Conservation (phyloP, 164 flowering plant species). For the Vitis amurensis region DNA sequence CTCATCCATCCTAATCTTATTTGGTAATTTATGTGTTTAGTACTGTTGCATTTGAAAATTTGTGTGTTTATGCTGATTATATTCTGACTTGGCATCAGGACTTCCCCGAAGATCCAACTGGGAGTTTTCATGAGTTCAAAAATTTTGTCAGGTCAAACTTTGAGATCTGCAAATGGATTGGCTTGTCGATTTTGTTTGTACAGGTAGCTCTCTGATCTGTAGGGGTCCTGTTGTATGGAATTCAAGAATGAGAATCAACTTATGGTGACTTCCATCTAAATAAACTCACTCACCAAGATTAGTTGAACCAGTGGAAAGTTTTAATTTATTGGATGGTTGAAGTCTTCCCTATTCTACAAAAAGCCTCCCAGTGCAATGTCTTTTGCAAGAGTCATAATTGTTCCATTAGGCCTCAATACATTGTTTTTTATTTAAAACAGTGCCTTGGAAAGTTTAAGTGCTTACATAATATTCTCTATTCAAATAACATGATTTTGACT, state of each 20-base stretch:
- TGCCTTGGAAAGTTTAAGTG: background rate
- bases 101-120: conserved; percentile 77
- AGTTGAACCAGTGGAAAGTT: background rate
- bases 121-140: conserved; percentile 59
- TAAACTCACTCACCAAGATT: background rate
- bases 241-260: background rate
- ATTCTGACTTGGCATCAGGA: conserved; percentile 41
- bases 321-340: too few relatives aligned
- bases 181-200: conserved; percentile 56
- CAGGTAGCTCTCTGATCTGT: conserved; percentile 51
- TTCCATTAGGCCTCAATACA: background rate
- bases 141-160: conserved; percentile 67
- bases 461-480: background rate
- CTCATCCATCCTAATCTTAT: background rate
- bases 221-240: background rate
- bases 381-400: background rate
- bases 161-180: conserved; percentile 82
- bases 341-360: background rate
- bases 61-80: background rate
- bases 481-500: background rate
- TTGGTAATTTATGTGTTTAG: background rate
- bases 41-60: background rate
- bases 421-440: background rate
- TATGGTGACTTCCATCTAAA: background rate
- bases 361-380: background rate